Evolutionary conservation across 768 basidiomycete species (phyloP).

Genomic region (Leucosporidium creatinivorum): DNA sequence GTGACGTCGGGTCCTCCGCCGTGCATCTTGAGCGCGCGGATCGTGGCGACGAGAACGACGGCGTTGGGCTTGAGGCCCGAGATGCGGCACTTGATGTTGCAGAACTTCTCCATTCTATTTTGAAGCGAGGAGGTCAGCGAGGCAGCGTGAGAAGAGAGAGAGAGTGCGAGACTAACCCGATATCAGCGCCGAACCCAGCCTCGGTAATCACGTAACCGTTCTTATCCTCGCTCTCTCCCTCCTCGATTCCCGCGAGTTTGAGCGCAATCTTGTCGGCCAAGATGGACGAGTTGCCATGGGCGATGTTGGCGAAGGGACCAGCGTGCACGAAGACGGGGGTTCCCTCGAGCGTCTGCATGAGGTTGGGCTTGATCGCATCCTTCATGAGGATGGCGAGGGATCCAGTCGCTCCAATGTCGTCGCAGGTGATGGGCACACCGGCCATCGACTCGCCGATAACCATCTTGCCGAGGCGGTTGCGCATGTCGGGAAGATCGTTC

Average conservation of each 20-base stretch:
- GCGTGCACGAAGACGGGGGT: slow-evolving; percentile 99
- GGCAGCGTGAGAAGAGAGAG: background rate
- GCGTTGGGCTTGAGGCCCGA: slow-evolving; percentile 91
- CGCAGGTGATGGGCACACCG: slow-evolving; percentile 87
- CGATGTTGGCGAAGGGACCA: slow-evolving; percentile 98
- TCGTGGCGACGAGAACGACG: slow-evolving; percentile 91
- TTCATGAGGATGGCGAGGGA: slow-evolving; percentile 96
- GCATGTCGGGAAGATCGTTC: slow-evolving; percentile 83
- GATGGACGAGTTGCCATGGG: slow-evolving; percentile 94
- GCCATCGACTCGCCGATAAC: slow-evolving; percentile 88
- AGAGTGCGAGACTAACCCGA: slow-evolving; percentile 49
- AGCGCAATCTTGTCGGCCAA: slow-evolving; percentile 94
- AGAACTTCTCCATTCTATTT: slow-evolving; percentile 87
- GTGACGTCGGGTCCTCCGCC: slow-evolving; percentile 95
- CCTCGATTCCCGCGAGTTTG: slow-evolving; percentile 91
- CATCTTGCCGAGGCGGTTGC: slow-evolving; percentile 83
- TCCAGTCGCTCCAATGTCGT: slow-evolving; percentile 90
- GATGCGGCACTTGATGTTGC: slow-evolving; percentile 96
- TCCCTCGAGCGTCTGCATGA: slow-evolving; percentile 95
- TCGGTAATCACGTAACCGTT: slow-evolving; percentile 95
- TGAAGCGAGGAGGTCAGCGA: background rate
- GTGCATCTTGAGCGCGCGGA: slow-evolving; percentile 98
- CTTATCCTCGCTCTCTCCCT: slow-evolving; percentile 70
- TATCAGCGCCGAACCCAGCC: slow-evolving; percentile 97
- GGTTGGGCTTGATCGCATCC: slow-evolving; percentile 96